Conservation (phyloP, 2,329 filamentous ascomycete species). For the Huntiella omanensis region DNA sequence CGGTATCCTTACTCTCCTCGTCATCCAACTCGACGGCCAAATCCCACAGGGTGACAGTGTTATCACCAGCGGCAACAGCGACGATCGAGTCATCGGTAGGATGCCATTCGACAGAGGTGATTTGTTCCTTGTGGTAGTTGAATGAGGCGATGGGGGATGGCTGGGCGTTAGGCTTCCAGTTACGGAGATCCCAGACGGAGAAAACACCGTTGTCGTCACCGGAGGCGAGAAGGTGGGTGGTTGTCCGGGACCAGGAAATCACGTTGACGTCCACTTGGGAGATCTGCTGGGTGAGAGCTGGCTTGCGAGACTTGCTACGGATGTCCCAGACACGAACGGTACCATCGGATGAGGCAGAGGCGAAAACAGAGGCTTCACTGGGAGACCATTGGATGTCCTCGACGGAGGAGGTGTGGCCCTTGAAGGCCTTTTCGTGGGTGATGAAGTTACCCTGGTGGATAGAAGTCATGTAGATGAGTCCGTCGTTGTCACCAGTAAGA, state of each 20-base stretch:
- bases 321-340: slow-evolving; percentile 94
- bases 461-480: slow-evolving; percentile 74
- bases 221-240: slow-evolving; percentile 73
- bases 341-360: slow-evolving; percentile 83
- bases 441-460: slow-evolving; percentile 77
- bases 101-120: slow-evolving; percentile 94
- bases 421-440: slow-evolving; percentile 67
- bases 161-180: slow-evolving; percentile 56
- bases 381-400: slow-evolving; percentile 97
- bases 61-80: slow-evolving; percentile 78
- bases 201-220: slow-evolving; percentile 87
- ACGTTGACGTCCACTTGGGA: slow-evolving; percentile 85
- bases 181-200: slow-evolving; percentile 88
- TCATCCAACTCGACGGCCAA: slow-evolving; percentile 90
- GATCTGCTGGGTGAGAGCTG: slow-evolving; percentile 73
- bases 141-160: slow-evolving; percentile 82
- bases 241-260: slow-evolving; percentile 83
- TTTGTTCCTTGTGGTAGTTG: slow-evolving; percentile 87
- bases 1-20: slow-evolving; percentile 83
- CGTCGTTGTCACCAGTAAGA: slow-evolving; percentile 78
- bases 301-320: slow-evolving; percentile 69
- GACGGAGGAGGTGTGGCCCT: slow-evolving; percentile 66
- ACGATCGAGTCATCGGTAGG: slow-evolving; percentile 93
- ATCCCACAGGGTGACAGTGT: slow-evolving; percentile 92
- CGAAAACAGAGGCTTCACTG: slow-evolving; percentile 80